These are phyloP conservation scores for Lactarius evosmus DNA, from an alignment of 768 basidiomycete species.

Conservation along the genomic window DNA sequence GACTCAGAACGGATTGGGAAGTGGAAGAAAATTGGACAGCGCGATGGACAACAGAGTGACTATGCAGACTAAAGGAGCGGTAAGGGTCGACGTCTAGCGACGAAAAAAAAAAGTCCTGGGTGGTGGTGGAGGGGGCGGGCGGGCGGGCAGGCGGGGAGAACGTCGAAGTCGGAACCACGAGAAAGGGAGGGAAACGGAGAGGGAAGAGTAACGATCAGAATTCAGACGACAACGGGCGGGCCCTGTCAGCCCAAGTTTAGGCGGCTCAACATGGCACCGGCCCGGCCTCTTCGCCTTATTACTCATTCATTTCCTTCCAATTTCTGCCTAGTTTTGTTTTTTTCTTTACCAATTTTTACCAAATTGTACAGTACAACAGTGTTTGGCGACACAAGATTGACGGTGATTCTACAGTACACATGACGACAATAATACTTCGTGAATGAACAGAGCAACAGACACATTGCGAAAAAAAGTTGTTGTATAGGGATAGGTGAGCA, in stretches of 20 bases:
- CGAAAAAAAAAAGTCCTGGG: conserved; percentile 15
- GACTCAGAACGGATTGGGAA: conserved; percentile 2
- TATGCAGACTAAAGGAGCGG: conserved; percentile 28
- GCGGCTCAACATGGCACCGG: background rate
- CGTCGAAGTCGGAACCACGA: background rate
- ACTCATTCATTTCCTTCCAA: background rate
- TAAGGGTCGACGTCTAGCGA: conserved; percentile 24
- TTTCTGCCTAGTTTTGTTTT: no score
- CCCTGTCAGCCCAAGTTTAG: background rate
- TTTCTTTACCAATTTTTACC: background rate
- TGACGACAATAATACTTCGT: conserved; percentile 2
- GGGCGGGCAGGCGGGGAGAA: background rate
- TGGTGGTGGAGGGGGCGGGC: conserved; percentile 3
- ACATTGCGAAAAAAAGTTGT: conserved; percentile 13
- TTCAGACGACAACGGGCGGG: background rate
- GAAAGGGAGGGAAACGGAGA: background rate
- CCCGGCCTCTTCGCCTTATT: background rate
- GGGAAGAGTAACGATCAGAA: background rate
- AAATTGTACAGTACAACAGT: background rate
- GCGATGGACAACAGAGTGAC: conserved; percentile 23
- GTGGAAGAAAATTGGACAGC: conserved; percentile 18
- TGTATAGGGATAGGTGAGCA: conserved; percentile 9
- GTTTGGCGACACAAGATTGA: conserved; percentile 8
- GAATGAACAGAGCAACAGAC: conserved; percentile 3
- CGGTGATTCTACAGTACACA: conserved; percentile 25